Base-by-base conservation (phyloP, 2,329 filamentous ascomycete species). In the Ophiostoma sp. region DNA sequence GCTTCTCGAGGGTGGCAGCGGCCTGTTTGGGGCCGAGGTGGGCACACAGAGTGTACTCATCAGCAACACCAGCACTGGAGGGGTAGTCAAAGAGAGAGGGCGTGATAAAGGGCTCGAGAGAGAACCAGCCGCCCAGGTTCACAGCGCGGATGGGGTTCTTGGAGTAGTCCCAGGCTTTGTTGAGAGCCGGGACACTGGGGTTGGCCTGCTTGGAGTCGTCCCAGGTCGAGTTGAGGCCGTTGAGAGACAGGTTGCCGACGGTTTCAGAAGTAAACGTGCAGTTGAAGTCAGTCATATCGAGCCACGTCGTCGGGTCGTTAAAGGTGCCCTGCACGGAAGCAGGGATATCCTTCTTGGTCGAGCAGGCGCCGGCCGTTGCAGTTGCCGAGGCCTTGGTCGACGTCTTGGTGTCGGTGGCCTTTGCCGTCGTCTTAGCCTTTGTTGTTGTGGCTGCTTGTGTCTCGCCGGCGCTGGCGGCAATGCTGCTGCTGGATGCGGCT, bases 111-210 rank as follows among this genome's bases (percentile, higher is more conserved):
- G 96, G 96, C 79, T 99, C 96, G 15, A 99, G 84, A 2, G 92
- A 93, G 1, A 99, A 88, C 96, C 96, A 99, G 17, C 96, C 96
- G 70, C 96, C 96, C 1, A 98, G 81, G 78, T 97, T 98, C 45
- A 98, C 93, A 0, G 96, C 96, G 7, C 95, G 90, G 33, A 97
- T 94, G 2, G 95, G 94, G 72, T 86, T 90, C 25, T 88, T 89
- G 1, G 90, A 88, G 78, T 98, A 99, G 8, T 90, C 90, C 88
- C 95, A 98, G 0, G 86, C 78, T 75, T 95, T 86, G 77, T 94
- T 88, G 8, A 99, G 85, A 0, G 93, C 85, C 0, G 94, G 93
- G 0, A 97, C 94, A 36, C 94, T 90, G 22, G 89, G 86, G 80
- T 98, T 98, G 15, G 95, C 90, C 76, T 86, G 85, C 3, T 88